These are phyloP conservation scores for Lasiodiplodia gonubiensis DNA, from an alignment of 2,329 filamentous ascomycete genomes.

Conservation along the genomic window DNA sequence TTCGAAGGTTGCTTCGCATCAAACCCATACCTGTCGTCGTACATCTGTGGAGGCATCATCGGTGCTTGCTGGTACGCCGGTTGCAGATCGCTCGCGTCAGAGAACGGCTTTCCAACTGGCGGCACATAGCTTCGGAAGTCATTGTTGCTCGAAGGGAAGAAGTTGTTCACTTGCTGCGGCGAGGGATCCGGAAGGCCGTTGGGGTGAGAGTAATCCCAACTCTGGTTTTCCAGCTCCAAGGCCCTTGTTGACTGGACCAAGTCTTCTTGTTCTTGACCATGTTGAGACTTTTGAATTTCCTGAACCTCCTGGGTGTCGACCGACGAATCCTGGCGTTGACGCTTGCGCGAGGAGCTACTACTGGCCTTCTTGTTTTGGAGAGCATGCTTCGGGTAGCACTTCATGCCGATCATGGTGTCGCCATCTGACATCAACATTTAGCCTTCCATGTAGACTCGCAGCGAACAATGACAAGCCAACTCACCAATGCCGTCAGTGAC, in stretches of 20 bases:
- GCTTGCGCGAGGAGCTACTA: constrained; percentile 9
- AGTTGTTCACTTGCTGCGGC: constrained; percentile 6
- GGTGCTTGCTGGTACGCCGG: constrained; percentile 14
- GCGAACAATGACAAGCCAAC: neutral
- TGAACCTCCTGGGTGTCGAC: constrained; percentile 14
- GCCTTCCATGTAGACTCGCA: neutral
- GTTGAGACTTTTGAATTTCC: neutral
- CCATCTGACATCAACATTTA: constrained; percentile 15
- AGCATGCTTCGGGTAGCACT: constrained; percentile 27
- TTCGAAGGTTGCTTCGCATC: constrained; percentile 20
- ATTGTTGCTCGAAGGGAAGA: constrained; percentile 10
- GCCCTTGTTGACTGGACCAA: constrained; percentile 16
- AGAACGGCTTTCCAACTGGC: constrained; percentile 1
- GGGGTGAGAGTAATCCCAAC: constrained; percentile 15
- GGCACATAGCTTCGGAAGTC: neutral
- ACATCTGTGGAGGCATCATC: constrained; percentile 26
- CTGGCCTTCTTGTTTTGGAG: constrained; percentile 18
- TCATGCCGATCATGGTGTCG: constrained; percentile 20
- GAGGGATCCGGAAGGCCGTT: constrained; percentile 15
- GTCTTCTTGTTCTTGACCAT: constrained; percentile 14
- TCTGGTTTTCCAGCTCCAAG: constrained; percentile 16
- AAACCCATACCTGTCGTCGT: constrained; percentile 20
- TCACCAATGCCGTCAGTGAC: constrained; percentile 23
- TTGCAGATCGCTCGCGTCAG: constrained; percentile 13
- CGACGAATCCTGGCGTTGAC: constrained; percentile 19